A percentile compares a stretch with the other conserved stretches of the same genome.
These are phyloP conservation scores for Fusarium stilboides DNA, from an alignment of 2,329 filamentous ascomycete species.

Conservation along the genomic window DNA sequence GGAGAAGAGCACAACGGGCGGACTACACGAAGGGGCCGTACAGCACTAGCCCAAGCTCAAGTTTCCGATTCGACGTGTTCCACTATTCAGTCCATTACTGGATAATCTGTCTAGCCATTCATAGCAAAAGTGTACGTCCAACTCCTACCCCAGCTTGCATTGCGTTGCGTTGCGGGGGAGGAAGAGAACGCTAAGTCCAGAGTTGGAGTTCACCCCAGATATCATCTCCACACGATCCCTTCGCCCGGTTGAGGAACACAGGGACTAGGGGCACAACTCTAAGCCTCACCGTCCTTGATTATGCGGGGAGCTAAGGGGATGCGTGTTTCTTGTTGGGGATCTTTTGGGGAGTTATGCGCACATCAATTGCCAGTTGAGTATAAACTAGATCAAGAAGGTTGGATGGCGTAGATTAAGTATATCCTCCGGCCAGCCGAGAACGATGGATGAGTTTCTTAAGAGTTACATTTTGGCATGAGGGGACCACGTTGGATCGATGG, in stretches of 20 bases:
- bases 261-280: background rate
- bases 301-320: slow-evolving; percentile 26
- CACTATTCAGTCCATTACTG: background rate
- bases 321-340: slow-evolving; percentile 5
- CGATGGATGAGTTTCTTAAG: background rate
- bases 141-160: slow-evolving; percentile 33
- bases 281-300: slow-evolving; percentile 36
- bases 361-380: slow-evolving; percentile 7
- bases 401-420: slow-evolving; percentile 4
- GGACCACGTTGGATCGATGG: slow-evolving; percentile 7
- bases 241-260: slow-evolving; percentile 42
- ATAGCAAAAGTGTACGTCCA: slow-evolving; percentile 10
- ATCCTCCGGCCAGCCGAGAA: slow-evolving; percentile 32
- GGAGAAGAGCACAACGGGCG: slow-evolving; percentile 8
- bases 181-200: slow-evolving; percentile 32
- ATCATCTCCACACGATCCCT: slow-evolving; percentile 49
- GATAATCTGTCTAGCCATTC: slow-evolving; percentile 29
- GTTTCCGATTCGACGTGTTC: slow-evolving; percentile 23
- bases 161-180: slow-evolving; percentile 44
- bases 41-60: background rate
- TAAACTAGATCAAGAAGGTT: slow-evolving; percentile 10
- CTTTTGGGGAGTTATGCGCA: background rate
- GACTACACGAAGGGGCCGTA: background rate
- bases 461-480: slow-evolving; percentile 17
- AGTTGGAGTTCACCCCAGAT: slow-evolving; percentile 45